Evolutionary conservation across 176 grass and related monocot species (phyloP).

Genomic region (Triticum monococcum): DNA sequence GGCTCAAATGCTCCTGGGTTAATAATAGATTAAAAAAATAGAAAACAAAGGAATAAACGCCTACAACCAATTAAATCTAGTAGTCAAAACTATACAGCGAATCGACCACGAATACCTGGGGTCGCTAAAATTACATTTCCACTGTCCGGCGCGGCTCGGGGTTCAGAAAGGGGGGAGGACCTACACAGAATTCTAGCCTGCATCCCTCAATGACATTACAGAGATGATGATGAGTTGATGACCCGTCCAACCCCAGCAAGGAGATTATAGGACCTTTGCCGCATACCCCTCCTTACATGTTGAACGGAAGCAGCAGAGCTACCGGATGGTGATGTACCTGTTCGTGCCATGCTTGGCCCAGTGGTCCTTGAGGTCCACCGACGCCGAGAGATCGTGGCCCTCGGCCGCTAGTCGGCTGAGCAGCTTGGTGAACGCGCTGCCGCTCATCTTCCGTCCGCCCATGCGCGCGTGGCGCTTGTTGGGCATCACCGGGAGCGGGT

Average conservation of each 20-base stretch:
- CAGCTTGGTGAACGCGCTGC: conserved; percentile 75
- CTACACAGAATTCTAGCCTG: conserved; percentile 40
- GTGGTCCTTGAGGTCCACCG: conserved; percentile 86
- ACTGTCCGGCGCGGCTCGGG: background rate
- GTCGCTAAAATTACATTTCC: conserved; percentile 25
- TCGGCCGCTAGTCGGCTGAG: conserved; percentile 81
- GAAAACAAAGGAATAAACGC: background rate
- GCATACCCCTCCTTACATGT: background rate
- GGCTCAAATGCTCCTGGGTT: too few species aligned
- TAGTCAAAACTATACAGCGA: conserved; percentile 43
- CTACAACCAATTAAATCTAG: conserved; percentile 8
- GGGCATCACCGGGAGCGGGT: conserved; percentile 80
- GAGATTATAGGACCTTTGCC: background rate
- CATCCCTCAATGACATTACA: conserved; percentile 21
- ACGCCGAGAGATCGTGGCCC: conserved; percentile 68
- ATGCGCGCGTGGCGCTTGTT: conserved; percentile 86
- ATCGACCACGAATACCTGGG: conserved; percentile 12
- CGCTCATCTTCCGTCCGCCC: conserved; percentile 93
- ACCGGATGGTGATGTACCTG: conserved; percentile 88
- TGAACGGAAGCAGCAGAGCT: background rate
- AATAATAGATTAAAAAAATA: too few species aligned
- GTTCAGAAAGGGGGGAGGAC: conserved; percentile 4
- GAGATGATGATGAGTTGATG: background rate
- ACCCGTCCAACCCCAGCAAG: background rate
- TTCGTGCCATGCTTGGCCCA: conserved; percentile 97